Evolutionary conservation across 192 early-diverging fungal genomes (phyloP), one percentile per base, ranked within the genome.

Genomic region (Chytriomyces confervae): DNA sequence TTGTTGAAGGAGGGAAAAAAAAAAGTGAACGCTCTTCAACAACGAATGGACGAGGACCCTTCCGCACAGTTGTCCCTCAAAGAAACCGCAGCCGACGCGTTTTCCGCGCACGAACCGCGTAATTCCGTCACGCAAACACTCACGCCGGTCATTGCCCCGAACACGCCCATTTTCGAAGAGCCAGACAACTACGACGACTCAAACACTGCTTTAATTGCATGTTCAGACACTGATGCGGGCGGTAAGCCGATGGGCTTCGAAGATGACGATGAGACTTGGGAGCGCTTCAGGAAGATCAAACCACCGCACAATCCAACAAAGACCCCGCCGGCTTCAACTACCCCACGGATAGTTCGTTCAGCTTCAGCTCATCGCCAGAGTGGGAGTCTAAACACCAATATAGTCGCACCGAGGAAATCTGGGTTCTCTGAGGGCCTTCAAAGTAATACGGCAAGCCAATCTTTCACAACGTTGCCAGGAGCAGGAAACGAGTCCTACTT

Each of bases 231-330:
- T 18, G 57, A 18, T 18, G 68, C 36, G 45, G 16, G n/a, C 47
- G 71, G 71, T 8, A 63, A 61, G 20, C 49, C 71, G 18, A 62
- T 61, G 71, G 71, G 51, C 0, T 72, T 72, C 57, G 51, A 63
- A 53, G 71, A 72, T 50, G 57, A 72, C 71, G 71, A 72, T n/a
- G 71, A 53, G 51, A 44, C 47, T 3, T 72, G 49, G 51, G 23
- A 72, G 51, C 71, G 47, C 23, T 72, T 62, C 51, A 48, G 60
- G 53, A 16, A 50, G 51, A 45, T 36, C 36, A 36, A 36, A 36
- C 36, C 36, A 36, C 36, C 45, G 64, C 64, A 66, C 1, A 29
- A 20, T 13, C 20, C 27, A 13, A 27, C 27, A 23, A 20, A 20
- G 11, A 43, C 68, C 18, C 27, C 68, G 11, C 9, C 47, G 50